Percentiles rank a stretch among this genome's conserved stretches.
Evolutionary conservation across 176 grass and related monocot species (phyloP).

Genomic region (Urochloa ruziziensis): DNA sequence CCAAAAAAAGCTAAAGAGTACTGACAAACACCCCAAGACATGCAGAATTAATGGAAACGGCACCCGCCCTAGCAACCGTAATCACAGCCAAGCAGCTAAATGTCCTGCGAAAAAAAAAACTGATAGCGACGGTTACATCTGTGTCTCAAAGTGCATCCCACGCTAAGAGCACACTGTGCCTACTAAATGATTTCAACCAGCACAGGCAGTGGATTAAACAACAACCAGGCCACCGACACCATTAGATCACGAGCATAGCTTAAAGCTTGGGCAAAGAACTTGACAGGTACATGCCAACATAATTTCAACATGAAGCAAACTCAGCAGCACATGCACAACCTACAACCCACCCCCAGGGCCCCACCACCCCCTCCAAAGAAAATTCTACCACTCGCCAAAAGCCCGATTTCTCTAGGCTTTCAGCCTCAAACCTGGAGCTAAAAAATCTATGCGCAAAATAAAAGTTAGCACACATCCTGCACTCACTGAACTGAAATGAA

Average conservation of each 20-base stretch:
- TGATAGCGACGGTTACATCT: conserved; percentile 11
- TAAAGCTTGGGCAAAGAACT: conserved; percentile 47
- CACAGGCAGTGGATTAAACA: conserved; percentile 14
- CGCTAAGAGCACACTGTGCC: conserved; percentile 7
- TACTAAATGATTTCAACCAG: conserved; percentile 23
- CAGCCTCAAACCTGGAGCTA: neutral
- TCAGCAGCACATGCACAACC: conserved; percentile 20
- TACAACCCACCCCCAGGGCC: neutral
- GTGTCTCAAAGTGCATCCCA: neutral
- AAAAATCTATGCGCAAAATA: neutral
- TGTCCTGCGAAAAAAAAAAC: neutral
- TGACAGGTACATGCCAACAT: conserved; percentile 39
- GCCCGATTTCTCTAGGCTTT: neutral
- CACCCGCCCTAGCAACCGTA: neutral
- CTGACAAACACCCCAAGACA: conserved; percentile 33
- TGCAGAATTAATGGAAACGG: conserved; percentile 30
- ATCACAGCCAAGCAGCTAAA: neutral
- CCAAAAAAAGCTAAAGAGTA: conserved; percentile 19
- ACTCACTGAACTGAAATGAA: neutral
- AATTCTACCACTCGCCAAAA: neutral
- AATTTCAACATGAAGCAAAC: conserved; percentile 37
- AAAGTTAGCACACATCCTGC: neutral
- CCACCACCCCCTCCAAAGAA: conserved; percentile 16
- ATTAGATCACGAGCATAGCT: conserved; percentile 35
- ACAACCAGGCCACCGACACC: conserved; percentile 24